Conservation (phyloP, 2,329 filamentous ascomycete species). For the Cladosporium sp. region DNA sequence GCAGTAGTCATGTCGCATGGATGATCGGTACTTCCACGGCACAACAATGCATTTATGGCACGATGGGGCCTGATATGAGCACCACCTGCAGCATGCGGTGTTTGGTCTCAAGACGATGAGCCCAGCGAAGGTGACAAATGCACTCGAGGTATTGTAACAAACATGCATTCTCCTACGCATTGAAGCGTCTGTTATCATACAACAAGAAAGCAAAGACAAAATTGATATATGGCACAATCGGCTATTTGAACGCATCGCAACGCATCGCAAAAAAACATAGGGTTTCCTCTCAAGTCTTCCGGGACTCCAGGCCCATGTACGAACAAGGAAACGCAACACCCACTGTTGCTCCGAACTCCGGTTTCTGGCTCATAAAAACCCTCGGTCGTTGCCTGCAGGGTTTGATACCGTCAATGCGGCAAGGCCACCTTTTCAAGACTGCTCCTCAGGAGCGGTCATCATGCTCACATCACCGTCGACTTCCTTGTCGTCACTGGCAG, state of each 20-base stretch:
- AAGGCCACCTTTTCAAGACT: neutral
- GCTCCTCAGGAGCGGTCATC: constrained; percentile 15
- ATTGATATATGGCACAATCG: neutral
- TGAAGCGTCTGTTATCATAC: neutral
- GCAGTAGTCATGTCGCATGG: no score
- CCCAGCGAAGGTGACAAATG: no score
- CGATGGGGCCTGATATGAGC: no score
- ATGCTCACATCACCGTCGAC: constrained; percentile 19
- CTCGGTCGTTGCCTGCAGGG: neutral
- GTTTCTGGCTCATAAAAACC: neutral
- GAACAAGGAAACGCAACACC: constrained; percentile 2
- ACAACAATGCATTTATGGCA: no score
- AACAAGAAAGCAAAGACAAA: neutral
- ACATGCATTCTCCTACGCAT: neutral
- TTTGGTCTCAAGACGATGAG: no score
- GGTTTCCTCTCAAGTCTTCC: neutral
- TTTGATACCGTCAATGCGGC: neutral
- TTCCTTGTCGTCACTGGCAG: constrained; percentile 7
- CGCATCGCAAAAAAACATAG: neutral
- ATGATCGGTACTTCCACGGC: no score
- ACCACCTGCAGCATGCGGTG: no score
- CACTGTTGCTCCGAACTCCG: constrained; percentile 4
- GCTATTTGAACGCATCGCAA: neutral
- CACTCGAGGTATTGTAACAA: neutral
- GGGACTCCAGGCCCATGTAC: neutral